A percentile compares a stretch with the other conserved stretches of the same genome.
Evolutionary conservation across 768 basidiomycete species (phyloP).

Genomic region (Crepidotus variabilis): DNA sequence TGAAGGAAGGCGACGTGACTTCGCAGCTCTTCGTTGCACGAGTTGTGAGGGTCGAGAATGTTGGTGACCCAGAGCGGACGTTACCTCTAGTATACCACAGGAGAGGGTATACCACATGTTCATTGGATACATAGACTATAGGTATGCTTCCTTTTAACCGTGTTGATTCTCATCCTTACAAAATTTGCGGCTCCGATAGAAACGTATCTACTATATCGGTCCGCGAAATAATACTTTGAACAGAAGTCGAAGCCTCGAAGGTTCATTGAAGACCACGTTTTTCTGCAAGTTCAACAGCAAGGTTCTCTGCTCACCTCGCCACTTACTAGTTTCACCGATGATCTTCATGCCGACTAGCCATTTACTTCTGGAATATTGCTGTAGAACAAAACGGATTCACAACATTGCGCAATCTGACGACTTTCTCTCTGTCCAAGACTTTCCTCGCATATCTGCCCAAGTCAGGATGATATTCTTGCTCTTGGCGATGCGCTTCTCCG

Average conservation of each 20-base stretch:
- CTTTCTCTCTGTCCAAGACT: background rate
- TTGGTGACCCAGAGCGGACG: conserved; percentile 26
- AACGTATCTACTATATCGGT: no score
- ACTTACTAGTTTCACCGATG: background rate
- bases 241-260: no score
- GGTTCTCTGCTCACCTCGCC: background rate
- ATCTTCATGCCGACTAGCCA: no score
- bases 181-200: background rate
- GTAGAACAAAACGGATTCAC: background rate
- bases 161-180: background rate
- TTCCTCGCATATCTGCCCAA: background rate
- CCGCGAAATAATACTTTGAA: no score
- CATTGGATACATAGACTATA: background rate
- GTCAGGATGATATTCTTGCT: background rate
- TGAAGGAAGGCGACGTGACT: conserved; percentile 23
- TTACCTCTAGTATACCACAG: conserved; percentile 65
- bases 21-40: conserved; percentile 81
- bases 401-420: background rate
- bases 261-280: no score
- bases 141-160: background rate
- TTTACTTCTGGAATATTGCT: background rate
- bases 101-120: conserved; percentile 52
- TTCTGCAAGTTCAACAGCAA: background rate
- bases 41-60: conserved; percentile 58
- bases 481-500: background rate